phyloP scores from a whole-genome alignment of 1,139 yeast species.

The Arxiozyma heterogenica region DNA sequence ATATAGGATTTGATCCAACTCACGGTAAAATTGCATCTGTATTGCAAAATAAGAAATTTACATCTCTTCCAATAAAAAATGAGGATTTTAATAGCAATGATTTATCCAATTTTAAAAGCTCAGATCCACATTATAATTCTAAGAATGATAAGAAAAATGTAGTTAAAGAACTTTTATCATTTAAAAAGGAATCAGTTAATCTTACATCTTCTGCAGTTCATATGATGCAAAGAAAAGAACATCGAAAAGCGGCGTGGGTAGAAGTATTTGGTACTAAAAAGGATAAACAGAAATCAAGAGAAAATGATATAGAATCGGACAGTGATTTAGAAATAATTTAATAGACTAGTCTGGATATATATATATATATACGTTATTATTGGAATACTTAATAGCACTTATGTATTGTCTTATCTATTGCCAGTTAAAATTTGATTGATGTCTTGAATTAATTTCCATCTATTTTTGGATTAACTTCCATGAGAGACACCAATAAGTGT shows the following conservation, averaged over 20 bases:
- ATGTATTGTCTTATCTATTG: too few relatives aligned
- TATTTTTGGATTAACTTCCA: conserved; percentile 8
- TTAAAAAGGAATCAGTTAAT: conserved; percentile 29
- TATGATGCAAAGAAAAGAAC: conserved; percentile 18
- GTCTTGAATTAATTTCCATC: not conserved
- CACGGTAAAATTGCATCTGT: conserved; percentile 22
- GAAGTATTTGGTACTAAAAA: conserved; percentile 13
- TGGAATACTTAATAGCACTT: not conserved
- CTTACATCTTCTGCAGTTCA: conserved; percentile 29
- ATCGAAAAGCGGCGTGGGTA: conserved; percentile 24
- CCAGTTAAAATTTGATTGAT: too few relatives aligned
- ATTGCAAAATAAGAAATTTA: conserved; percentile 7
- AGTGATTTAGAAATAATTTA: conserved; percentile 34
- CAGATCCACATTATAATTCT: not conserved
- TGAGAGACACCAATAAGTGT: conserved; percentile 10
- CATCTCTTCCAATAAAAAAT: not conserved
- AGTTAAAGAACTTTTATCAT: conserved; percentile 26
- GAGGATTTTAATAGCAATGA: conserved; percentile 5
- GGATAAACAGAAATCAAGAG: conserved; percentile 2
- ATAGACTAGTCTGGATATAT: not conserved
- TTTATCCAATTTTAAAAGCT: not conserved
- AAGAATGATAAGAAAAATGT: conserved; percentile 14
- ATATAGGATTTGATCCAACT: conserved; percentile 49
- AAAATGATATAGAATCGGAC: conserved; percentile 22
- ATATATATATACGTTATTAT: conserved; percentile 1